Evolutionary conservation across 2,329 filamentous ascomycete genomes (phyloP), one percentile per base, ranked within the genome.

Genomic region (Scytalidium sp.): DNA sequence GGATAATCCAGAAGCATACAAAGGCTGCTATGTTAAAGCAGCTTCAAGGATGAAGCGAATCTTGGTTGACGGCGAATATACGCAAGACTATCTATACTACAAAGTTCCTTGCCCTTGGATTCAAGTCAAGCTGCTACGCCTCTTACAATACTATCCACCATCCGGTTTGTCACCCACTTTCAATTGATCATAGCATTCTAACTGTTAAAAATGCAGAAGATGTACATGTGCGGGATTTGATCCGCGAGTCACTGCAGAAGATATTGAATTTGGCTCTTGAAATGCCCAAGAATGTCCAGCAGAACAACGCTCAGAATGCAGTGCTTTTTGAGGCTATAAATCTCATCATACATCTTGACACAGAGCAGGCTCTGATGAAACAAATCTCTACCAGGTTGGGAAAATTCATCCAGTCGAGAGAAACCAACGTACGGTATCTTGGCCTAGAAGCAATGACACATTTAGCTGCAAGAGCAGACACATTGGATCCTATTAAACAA

Each of bases 71-170:
- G 87, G 87, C 56, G 93, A 99, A 60, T 94, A 90, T 63, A 83
- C 90, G 1, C 81, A 84, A 49, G 94, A 97, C 66, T 99, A 99
- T 66, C 81, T 97, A 21, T 99, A 99, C 74, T 99, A 99, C 77
- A 97, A 97, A 64, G 94, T 99, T n/a, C 94, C 94, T 1, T 99
- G 94, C 65, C 94, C 94, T 2, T 99, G 94, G 94, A 85, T 99
- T 50, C 92, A 97, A 70, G 88, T 97, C 63, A 99, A 99, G 73
- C 79, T 99, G 17, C 72, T 99, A 57, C 84, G 92, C 54, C 72
- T 99, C 53, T 77, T 99, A 56, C 94, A 99, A 70, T 99, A 97
- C 68, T 99, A 96, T 69, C 88, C 92, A 21, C 93, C 94, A 42
- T 95, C 94, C 66, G 87, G 89, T 92, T 70, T 10, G 10, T 39